Evolutionary conservation across 805 yeast species (phyloP).

Genomic region (Saccharomyces jurei): DNA sequence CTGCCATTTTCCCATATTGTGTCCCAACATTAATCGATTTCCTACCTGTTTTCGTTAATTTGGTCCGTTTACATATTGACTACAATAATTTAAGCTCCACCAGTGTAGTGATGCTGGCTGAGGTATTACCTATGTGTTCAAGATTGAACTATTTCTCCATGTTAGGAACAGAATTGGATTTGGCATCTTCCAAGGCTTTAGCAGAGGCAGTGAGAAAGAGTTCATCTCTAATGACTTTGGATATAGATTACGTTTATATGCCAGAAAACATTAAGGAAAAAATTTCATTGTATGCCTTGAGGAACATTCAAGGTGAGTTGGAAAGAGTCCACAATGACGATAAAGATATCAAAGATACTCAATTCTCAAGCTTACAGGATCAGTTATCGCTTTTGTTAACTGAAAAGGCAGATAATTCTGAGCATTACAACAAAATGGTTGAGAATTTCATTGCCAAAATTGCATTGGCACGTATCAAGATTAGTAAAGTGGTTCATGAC

Average conservation of each 20-base stretch:
- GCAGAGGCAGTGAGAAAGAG: conserved; percentile 60
- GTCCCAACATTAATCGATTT: conserved; percentile 45
- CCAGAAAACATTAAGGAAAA: conserved; percentile 53
- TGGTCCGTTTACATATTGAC: conserved; percentile 65
- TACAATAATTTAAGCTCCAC: conserved; percentile 50
- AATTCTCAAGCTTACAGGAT: conserved; percentile 53
- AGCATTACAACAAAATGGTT: conserved; percentile 21
- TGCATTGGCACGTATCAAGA: conserved; percentile 30
- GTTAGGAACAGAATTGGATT: conserved; percentile 55
- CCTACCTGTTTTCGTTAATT: conserved; percentile 59
- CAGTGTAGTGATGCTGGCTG: conserved; percentile 56
- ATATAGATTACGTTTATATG: conserved; percentile 51
- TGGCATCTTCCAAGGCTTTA: conserved; percentile 55
- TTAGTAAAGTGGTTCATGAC: conserved; percentile 46
- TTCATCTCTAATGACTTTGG: conserved; percentile 54
- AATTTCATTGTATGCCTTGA: conserved; percentile 70
- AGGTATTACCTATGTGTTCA: conserved; percentile 62
- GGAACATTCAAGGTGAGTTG: conserved; percentile 62
- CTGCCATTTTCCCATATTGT: conserved; percentile 55
- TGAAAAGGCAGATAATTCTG: conserved; percentile 25
- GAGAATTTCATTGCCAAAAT: conserved; percentile 35
- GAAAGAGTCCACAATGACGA: conserved; percentile 11
- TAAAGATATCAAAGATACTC: conserved; percentile 18
- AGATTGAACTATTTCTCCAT: conserved; percentile 59
- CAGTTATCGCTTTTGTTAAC: conserved; percentile 36